Conservation (phyloP, 2,329 filamentous ascomycete species). For the Rachicladosporium sp. region DNA sequence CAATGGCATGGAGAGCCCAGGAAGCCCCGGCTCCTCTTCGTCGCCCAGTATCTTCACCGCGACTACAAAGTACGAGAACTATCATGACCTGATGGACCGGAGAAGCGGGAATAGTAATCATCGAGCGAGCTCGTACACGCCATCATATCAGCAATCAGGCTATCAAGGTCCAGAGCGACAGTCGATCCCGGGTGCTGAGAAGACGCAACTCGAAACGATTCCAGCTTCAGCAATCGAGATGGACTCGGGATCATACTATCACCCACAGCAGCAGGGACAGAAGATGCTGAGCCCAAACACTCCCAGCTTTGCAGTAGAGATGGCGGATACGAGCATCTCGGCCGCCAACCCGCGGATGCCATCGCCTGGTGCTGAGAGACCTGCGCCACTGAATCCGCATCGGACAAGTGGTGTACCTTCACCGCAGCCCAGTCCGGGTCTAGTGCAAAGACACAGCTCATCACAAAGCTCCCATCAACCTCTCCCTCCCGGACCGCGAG, state of each 20-base stretch:
- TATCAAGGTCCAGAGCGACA: slow-evolving; percentile 14
- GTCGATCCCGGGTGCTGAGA: slow-evolving; percentile 12
- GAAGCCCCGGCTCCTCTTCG: no score
- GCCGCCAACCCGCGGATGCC: not conserved
- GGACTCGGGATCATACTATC: slow-evolving; percentile 28
- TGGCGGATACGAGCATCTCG: slow-evolving; percentile 6
- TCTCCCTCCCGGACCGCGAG: not conserved
- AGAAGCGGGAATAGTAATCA: slow-evolving; percentile 7
- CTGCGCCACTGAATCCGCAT: slow-evolving; percentile 3
- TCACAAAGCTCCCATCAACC: slow-evolving; percentile 1
- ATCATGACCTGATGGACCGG: slow-evolving; percentile 15
- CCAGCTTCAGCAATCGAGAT: slow-evolving; percentile 22
- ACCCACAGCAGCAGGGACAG: slow-evolving; percentile 19
- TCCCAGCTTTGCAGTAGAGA: slow-evolving; percentile 16
- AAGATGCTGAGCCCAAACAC: slow-evolving; percentile 7
- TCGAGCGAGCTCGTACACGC: slow-evolving; percentile 9
- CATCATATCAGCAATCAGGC: slow-evolving; percentile 17
- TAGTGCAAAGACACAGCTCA: not conserved
- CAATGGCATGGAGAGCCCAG: slow-evolving; percentile 5
- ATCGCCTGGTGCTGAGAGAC: slow-evolving; percentile 5
- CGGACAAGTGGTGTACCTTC: slow-evolving; percentile 1
- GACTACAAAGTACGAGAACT: slow-evolving; percentile 15
- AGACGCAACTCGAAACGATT: slow-evolving; percentile 12
- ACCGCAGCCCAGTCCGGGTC: not conserved
- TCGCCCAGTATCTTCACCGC: slow-evolving; percentile 6